Evolutionary conservation across 2,329 filamentous ascomycete genomes (phyloP), one percentile per base, ranked within the genome.

Genomic region (Aspergillus sp.): DNA sequence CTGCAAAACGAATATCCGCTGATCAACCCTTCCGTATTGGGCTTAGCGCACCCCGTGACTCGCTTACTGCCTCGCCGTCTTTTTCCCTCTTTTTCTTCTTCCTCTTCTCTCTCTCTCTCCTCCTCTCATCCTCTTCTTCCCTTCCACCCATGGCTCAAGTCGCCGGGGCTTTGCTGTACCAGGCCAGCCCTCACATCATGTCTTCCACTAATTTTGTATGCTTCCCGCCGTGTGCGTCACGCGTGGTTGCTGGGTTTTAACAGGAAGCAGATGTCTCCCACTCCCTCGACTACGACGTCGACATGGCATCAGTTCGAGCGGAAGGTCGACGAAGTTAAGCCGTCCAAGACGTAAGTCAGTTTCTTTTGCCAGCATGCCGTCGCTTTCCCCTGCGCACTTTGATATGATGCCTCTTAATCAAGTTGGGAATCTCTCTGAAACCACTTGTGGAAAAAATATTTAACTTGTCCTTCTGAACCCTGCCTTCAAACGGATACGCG

Each of bases 341-440:
- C 85, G 30, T 82, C 83, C 20, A 98, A 96, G 65, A 85, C 79
- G 91, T 94, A 79, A 66, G 80, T 73, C 33, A n/a, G 10, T 30
- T 36, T 20, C 14, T 34, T 14, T 30, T 38, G 16, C 20, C 13
- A 32, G 32, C 31, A 17, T 35, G 33, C n/a, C n/a, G 26, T 29
- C 29, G 37, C 25, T 35, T 52, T 48, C 25, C 22, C 8, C 25
- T n/a, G 22, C 22, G n/a, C 15, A 58, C 52, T 50, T 53, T 67
- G 50, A 69, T 77, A 93, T 93, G 88, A 93, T 84, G 75, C 56
- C 69, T 72, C 40, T 75, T 48, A 79, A 80, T 84, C 80, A 93
- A 94, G 75, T 78, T 98, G 91, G 91, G 91, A 98, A 98, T 98
- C 91, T 98, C 93, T 98, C 91, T 82, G 85, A 96, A 84, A 74